Conservation (phyloP, 352 stramenopile species). For the Pythium sukuiense region DNA sequence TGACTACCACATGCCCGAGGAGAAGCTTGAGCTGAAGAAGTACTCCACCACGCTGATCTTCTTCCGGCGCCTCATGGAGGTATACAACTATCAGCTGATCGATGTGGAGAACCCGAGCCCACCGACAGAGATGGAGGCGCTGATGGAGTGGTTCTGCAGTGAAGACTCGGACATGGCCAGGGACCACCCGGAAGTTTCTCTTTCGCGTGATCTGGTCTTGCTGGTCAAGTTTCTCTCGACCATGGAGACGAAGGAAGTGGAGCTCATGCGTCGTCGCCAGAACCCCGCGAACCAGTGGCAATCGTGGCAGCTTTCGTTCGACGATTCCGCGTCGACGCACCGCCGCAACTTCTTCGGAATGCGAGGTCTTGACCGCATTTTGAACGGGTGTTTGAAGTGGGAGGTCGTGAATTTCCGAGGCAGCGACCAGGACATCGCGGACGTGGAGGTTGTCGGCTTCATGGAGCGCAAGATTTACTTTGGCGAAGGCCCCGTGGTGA, state of each 20-base stretch:
- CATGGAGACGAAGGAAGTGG: slow-evolving; percentile 90
- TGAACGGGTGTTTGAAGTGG: slow-evolving; percentile 77
- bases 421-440: slow-evolving; percentile 86
- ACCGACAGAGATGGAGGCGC: slow-evolving; percentile 88
- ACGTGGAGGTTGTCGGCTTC: slow-evolving; percentile 88
- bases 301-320: slow-evolving; percentile 90
- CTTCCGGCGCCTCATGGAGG: slow-evolving; percentile 84
- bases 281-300: slow-evolving; percentile 71
- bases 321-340: slow-evolving; percentile 73
- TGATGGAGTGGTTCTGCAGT: slow-evolving; percentile 90
- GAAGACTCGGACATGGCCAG: slow-evolving; percentile 74
- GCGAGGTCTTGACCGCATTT: slow-evolving; percentile 60
- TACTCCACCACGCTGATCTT: slow-evolving; percentile 89
- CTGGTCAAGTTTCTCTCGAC: slow-evolving; percentile 88
- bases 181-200: slow-evolving; percentile 77
- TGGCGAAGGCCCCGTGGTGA: slow-evolving; percentile 81
- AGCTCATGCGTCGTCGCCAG: slow-evolving; percentile 79
- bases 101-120: slow-evolving; percentile 75
- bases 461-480: slow-evolving; percentile 89
- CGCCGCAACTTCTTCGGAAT: slow-evolving; percentile 79
- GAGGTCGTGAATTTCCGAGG: slow-evolving; percentile 88
- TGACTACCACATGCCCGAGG: slow-evolving; percentile 88
- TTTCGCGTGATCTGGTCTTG: slow-evolving; percentile 81
- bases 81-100: slow-evolving; percentile 83
- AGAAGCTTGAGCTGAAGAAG: slow-evolving; percentile 88